These are phyloP conservation scores for Cryptosporidium canis DNA, from an alignment of 169 alveolate genomes.

Conservation along the genomic window DNA sequence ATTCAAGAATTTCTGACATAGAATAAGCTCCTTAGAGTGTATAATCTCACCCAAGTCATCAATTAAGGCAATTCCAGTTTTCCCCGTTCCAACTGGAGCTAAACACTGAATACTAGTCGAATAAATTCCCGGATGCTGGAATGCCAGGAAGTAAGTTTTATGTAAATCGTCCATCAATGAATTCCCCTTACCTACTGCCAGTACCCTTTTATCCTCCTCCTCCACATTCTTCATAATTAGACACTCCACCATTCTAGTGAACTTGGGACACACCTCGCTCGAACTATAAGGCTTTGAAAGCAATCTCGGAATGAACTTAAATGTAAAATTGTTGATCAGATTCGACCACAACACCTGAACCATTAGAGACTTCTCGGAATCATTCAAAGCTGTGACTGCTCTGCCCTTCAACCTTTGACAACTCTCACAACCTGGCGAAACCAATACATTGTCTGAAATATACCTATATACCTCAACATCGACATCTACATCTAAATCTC, in stretches of 20 bases:
- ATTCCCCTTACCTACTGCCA: slow-evolving; percentile 40
- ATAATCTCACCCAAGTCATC: slow-evolving; percentile 18
- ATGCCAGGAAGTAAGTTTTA: background rate
- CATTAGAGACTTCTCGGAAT: slow-evolving; percentile 45
- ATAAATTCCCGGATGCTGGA: background rate
- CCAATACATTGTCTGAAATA: background rate
- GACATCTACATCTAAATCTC: background rate
- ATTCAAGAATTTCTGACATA: slow-evolving; percentile 56
- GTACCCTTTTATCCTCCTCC: slow-evolving; percentile 69
- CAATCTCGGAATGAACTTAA: slow-evolving; percentile 82
- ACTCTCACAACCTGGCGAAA: background rate
- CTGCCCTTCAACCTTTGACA: slow-evolving; percentile 51
- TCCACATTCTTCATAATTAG: slow-evolving; percentile 35
- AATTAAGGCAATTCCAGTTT: slow-evolving; percentile 15
- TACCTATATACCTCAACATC: background rate
- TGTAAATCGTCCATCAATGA: background rate
- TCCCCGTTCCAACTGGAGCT: slow-evolving; percentile 1
- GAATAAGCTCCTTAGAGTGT: slow-evolving; percentile 12
- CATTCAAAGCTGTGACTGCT: background rate
- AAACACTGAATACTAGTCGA: slow-evolving; percentile 5
- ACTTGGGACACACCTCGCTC: slow-evolving; percentile 67
- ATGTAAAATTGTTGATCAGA: slow-evolving; percentile 81
- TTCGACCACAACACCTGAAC: slow-evolving; percentile 78
- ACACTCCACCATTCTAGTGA: slow-evolving; percentile 51
- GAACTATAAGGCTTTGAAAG: slow-evolving; percentile 78